Evolutionary conservation across 2,329 filamentous ascomycete species (phyloP).

Genomic region (Pezicula rhizophila): DNA sequence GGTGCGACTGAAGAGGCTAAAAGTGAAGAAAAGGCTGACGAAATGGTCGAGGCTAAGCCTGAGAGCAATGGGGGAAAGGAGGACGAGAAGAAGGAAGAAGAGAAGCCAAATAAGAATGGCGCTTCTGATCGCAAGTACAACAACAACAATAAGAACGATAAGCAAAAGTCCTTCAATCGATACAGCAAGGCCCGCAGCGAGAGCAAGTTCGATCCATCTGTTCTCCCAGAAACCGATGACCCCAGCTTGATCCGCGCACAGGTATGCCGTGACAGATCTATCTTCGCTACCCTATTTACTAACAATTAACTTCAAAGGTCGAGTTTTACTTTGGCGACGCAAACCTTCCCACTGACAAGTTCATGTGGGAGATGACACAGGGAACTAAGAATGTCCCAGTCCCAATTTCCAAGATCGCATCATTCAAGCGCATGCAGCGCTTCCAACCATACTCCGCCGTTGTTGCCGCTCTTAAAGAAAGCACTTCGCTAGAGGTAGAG

Average conservation of each 20-base stretch:
- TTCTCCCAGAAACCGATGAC: constrained; percentile 51
- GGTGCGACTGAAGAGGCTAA: not conserved
- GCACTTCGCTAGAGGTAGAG: constrained; percentile 64
- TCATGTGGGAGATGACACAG: constrained; percentile 71
- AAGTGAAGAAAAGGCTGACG: constrained; percentile 5
- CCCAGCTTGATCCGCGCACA: constrained; percentile 62
- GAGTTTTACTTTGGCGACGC: constrained; percentile 95
- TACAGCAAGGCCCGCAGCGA: constrained; percentile 33
- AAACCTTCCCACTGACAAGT: constrained; percentile 84
- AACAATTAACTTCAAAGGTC: constrained; percentile 47
- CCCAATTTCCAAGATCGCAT: constrained; percentile 68
- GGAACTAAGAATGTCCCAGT: constrained; percentile 79
- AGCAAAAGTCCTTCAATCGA: constrained; percentile 13
- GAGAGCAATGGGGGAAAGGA: constrained; percentile 2
- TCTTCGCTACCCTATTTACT: constrained; percentile 1
- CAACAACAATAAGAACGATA: constrained; percentile 1
- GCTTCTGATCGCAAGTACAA: not conserved
- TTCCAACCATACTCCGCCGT: constrained; percentile 86
- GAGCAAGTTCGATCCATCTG: constrained; percentile 51
- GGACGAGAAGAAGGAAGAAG: constrained; percentile 5
- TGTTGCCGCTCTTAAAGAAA: constrained; percentile 75
- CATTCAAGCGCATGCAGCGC: constrained; percentile 91
- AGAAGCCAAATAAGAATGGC: constrained; percentile 6
- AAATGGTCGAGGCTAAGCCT: constrained; percentile 3
- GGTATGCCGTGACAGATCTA: constrained; percentile 31